phyloP scores from a whole-genome alignment of 2,329 filamentous ascomycete species.

The Trichoderma breve region DNA sequence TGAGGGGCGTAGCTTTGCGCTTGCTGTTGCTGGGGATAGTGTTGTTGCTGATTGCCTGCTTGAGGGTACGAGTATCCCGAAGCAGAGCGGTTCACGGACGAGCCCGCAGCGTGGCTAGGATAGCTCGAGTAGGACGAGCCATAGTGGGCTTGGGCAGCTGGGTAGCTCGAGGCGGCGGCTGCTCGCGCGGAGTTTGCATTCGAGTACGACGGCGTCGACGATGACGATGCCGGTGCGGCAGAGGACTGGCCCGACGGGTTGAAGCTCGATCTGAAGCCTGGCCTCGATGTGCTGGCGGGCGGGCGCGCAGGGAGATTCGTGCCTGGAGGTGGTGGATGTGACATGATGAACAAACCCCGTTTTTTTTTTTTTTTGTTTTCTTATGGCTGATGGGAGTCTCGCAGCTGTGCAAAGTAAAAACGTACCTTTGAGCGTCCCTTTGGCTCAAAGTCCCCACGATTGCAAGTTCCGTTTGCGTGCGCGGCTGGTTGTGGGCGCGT shows the following conservation, averaged over 20 bases:
- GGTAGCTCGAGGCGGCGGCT: constrained; percentile 27
- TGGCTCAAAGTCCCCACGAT: constrained; percentile 32
- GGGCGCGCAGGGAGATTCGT: constrained; percentile 70
- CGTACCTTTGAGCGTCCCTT: constrained; percentile 51
- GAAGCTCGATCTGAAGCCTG: constrained; percentile 52
- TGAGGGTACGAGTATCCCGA: constrained; percentile 29
- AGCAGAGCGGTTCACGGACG: constrained; percentile 30
- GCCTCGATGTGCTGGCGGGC: constrained; percentile 50
- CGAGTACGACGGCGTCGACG: constrained; percentile 32
- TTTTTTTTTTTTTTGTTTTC: constrained; percentile 18
- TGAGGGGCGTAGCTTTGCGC: constrained; percentile 30
- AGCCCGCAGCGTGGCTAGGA: constrained; percentile 27
- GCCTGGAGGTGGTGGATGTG: constrained; percentile 83
- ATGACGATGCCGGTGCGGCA: constrained; percentile 36
- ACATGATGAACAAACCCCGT: constrained; percentile 66
- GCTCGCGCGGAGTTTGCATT: constrained; percentile 26
- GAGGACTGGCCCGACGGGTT: constrained; percentile 34
- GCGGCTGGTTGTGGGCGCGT: not conserved
- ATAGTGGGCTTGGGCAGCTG: constrained; percentile 42
- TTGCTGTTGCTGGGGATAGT: constrained; percentile 27
- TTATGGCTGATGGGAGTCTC: not conserved
- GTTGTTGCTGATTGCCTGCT: constrained; percentile 25
- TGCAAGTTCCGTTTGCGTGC: not conserved
- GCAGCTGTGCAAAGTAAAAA: constrained; percentile 27
- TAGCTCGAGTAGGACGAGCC: constrained; percentile 43